Evolutionary conservation across 2,329 filamentous ascomycete genomes (phyloP), one percentile per base, ranked within the genome.

Genomic region (Ramularia collo-cygni): DNA sequence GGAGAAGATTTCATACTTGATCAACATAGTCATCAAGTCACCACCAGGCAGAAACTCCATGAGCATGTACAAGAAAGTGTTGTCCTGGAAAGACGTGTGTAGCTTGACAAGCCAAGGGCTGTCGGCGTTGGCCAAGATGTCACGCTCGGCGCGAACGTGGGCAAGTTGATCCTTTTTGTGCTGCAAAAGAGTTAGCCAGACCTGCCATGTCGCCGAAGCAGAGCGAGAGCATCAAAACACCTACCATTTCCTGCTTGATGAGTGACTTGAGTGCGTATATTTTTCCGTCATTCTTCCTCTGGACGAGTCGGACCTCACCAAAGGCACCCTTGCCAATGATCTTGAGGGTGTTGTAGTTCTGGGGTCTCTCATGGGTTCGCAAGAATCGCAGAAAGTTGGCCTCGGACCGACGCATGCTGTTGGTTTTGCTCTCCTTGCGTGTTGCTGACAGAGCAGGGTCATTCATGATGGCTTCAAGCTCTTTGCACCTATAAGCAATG

Each of bases 1-100:
- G 0, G 88, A 94, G 65, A 98, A 98, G 63, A 98, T 95, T 64
- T 98, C 92, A 60, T 98, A 98, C 74, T 96, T 98, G 71, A 98
- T 98, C 54, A 98, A 74, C 92, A 98, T 98, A 3, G 92, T 98
- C 92, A 98, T 98, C 63, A 98, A 67, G 69, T 98, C 92, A 64
- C 92, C 92, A 64, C 92, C 92, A 6, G 92, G 92, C 64, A 98
- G 76, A 67, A 96, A 98, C 67, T 98, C 92, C 92, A 98, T 98
- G 46, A 98, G 74, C 82, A 98, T 92, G 71, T 98, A 98, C 26
- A 98, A 72, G 69, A 95, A 98, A 52, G 92, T 90, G 32, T 77
- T 76, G 62, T 98, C 92, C 67, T 98, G 92, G 73, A 98, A 98
- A 1, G 92, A 96, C 9, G 92, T 95, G 70, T 86, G 94, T 47